A percentile compares a stretch with the other conserved stretches of the same genome.
Conservation (phyloP, 495 filamentous ascomycete species). For the Penicillium paradoxum region DNA sequence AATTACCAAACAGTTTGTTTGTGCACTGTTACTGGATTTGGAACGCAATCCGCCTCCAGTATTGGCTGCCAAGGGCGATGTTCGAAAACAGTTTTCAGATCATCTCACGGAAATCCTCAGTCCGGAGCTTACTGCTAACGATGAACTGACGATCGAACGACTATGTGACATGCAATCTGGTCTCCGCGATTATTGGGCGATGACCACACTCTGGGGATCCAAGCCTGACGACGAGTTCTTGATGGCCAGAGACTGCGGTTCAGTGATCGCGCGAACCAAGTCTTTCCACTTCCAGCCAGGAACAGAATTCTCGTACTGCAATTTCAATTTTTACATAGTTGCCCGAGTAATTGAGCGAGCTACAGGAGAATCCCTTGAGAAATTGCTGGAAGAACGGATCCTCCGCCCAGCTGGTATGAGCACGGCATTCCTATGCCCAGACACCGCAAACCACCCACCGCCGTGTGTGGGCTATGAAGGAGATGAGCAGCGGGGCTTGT, state of each 20-base stretch:
- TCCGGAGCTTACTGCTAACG: conserved; percentile 13
- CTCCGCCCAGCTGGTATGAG: conserved; percentile 28
- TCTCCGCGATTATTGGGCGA: conserved; percentile 34
- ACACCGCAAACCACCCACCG: conserved; percentile 23
- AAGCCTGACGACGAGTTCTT: conserved; percentile 28
- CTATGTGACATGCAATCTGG: conserved; percentile 32
- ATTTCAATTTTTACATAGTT: conserved; percentile 30
- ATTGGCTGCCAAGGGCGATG: conserved; percentile 17
- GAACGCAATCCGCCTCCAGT: conserved; percentile 20
- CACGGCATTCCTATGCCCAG: conserved; percentile 25
- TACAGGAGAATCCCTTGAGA: conserved; percentile 19
- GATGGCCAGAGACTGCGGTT: conserved; percentile 16
- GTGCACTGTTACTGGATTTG: conserved; percentile 26
- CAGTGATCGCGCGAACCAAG: conserved; percentile 17
- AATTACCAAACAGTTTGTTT: conserved; percentile 34
- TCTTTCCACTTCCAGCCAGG: conserved; percentile 32
- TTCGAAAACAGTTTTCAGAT: conserved; percentile 16
- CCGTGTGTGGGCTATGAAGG: conserved; percentile 35
- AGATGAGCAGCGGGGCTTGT: conserved; percentile 16
- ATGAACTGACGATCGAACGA: conserved; percentile 20
- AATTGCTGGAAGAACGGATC: conserved; percentile 23
- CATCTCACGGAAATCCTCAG: conserved; percentile 17
- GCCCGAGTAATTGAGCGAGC: conserved; percentile 27
- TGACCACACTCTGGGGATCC: conserved; percentile 31
- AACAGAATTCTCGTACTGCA: conserved; percentile 30